Evolutionary conservation across 495 filamentous ascomycete species (phyloP).

Genomic region (Penicillium nucicola): DNA sequence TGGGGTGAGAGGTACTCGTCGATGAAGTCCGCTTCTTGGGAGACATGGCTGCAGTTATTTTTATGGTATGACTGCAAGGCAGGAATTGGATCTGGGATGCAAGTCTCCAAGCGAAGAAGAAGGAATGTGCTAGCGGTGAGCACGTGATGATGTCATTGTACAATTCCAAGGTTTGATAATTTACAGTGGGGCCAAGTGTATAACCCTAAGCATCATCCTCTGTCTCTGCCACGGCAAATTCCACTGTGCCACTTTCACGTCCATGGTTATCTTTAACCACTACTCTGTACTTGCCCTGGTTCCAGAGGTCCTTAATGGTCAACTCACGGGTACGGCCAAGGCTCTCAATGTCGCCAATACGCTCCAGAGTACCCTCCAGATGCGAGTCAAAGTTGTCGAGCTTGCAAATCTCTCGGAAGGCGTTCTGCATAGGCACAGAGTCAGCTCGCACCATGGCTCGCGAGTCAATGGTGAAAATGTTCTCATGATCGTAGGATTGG

Average conservation of each 20-base stretch:
- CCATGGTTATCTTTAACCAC: conserved; percentile 52
- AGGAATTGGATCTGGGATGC: not conserved
- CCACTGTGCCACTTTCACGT: conserved; percentile 39
- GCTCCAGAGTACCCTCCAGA: conserved; percentile 74
- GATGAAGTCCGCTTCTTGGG: conserved; percentile 11
- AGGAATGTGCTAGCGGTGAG: conserved; percentile 26
- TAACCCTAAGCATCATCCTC: conserved; percentile 14
- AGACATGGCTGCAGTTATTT: conserved; percentile 3
- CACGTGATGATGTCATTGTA: conserved; percentile 36
- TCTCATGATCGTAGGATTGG: conserved; percentile 84
- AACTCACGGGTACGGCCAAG: conserved; percentile 88
- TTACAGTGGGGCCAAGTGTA: conserved; percentile 2
- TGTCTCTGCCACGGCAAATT: conserved; percentile 40
- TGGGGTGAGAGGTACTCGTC: not conserved
- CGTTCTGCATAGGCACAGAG: conserved; percentile 92
- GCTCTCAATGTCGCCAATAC: conserved; percentile 88
- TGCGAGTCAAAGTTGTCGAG: conserved; percentile 73
- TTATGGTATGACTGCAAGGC: not conserved
- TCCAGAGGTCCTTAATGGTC: conserved; percentile 79
- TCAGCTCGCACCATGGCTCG: conserved; percentile 86
- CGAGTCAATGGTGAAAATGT: conserved; percentile 92
- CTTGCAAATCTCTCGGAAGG: conserved; percentile 77
- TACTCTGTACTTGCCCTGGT: conserved; percentile 77
- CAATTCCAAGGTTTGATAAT: conserved; percentile 2
- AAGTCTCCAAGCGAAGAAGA: not conserved